These are phyloP conservation scores for Pyrus hybrid DNA, from an alignment of 331 rosid species.

Conservation along the genomic window DNA sequence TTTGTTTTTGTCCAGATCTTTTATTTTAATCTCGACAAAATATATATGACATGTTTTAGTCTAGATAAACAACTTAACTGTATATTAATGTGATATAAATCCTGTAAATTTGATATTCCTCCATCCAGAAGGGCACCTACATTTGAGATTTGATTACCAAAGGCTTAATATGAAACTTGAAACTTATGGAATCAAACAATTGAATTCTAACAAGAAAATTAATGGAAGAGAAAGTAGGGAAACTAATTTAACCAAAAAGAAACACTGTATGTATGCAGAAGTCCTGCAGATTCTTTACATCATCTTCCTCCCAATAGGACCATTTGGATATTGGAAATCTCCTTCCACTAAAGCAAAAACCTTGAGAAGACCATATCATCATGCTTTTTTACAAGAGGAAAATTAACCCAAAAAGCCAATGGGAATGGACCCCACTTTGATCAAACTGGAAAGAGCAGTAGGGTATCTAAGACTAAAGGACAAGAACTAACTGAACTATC, in stretches of 20 bases:
- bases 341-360: not conserved
- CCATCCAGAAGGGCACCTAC: not conserved
- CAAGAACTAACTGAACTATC: not conserved
- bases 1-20: not conserved
- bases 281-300: constrained; percentile 1
- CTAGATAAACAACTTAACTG: too few species aligned
- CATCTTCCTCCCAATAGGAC: not conserved
- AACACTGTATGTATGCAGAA: not conserved
- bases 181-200: not conserved
- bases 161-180: not conserved
- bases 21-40: too few species aligned
- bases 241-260: not conserved
- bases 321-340: not conserved
- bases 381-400: constrained; percentile 10
- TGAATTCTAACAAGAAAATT: not conserved
- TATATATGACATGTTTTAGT: not conserved
- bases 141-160: not conserved
- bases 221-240: not conserved
- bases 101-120: not conserved
- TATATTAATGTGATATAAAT: too few species aligned
- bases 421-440: constrained; percentile 4
- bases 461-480: not conserved
- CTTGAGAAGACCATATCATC: not conserved
- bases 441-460: not conserved
- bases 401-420: constrained; percentile 15